A percentile compares a stretch with the other conserved stretches of the same genome.
phyloP scores from a whole-genome alignment of 352 stramenopile genomes.

The Globisporangium nagaii region DNA sequence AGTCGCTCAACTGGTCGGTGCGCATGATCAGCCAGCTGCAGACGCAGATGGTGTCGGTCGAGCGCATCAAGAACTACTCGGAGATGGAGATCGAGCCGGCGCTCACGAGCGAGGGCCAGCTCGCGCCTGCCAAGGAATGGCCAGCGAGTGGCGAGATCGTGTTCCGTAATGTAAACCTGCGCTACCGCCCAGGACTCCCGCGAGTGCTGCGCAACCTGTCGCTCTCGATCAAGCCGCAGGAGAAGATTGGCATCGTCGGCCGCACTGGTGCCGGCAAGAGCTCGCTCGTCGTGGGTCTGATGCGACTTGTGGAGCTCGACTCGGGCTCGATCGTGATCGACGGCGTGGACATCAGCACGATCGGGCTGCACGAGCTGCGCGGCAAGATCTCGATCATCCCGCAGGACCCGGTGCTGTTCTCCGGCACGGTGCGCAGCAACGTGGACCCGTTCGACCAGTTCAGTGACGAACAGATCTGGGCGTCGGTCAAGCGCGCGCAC shows the following conservation, averaged over 20 bases:
- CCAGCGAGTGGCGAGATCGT: conserved; percentile 56
- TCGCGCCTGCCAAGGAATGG: conserved; percentile 54
- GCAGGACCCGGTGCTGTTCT: conserved; percentile 91
- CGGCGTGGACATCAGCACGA: conserved; percentile 22
- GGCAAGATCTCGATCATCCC: conserved; percentile 64
- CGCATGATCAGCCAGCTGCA: conserved; percentile 72
- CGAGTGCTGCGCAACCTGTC: conserved; percentile 45
- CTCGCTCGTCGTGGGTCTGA: conserved; percentile 75
- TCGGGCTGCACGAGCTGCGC: conserved; percentile 26
- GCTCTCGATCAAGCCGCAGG: conserved; percentile 50
- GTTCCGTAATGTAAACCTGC: conserved; percentile 78
- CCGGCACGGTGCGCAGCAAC: conserved; percentile 80
- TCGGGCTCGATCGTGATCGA: conserved; percentile 25
- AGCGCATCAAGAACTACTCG: conserved; percentile 71
- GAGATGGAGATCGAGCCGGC: conserved; percentile 60
- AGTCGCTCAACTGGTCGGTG: conserved; percentile 74
- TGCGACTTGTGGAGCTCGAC: conserved; percentile 83
- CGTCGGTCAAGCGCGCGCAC: conserved; percentile 61
- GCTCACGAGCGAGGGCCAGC: conserved; percentile 86
- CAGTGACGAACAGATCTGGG: conserved; percentile 62
- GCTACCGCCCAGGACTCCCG: conserved; percentile 65
- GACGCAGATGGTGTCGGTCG: conserved; percentile 74
- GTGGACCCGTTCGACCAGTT: conserved; percentile 85
- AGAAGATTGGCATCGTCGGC: conserved; percentile 70
- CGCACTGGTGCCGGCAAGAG: conserved; percentile 80